Percentiles rank a stretch among this genome's conserved stretches.
Conservation (phyloP, 768 basidiomycete genomes). For the Phanerochaete carnosa region DNA sequence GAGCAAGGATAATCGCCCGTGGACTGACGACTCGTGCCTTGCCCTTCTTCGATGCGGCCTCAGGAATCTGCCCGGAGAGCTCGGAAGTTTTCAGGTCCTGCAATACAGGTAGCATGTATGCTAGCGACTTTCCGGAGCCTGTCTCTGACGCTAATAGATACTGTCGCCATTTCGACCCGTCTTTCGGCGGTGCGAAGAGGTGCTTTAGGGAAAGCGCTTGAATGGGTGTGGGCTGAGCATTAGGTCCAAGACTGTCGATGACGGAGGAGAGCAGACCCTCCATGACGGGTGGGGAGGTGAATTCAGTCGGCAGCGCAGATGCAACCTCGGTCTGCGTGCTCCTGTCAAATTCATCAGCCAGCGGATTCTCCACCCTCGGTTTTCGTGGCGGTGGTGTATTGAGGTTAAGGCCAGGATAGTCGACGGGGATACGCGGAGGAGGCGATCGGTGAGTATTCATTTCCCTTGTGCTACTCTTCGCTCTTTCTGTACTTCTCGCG, state of each 20-base stretch:
- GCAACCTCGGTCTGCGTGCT: constrained; percentile 22
- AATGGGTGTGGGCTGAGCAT: constrained; percentile 69
- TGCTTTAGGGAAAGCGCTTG: constrained; percentile 71
- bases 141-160: constrained; percentile 85
- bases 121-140: constrained; percentile 89
- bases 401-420: neutral
- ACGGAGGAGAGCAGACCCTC: constrained; percentile 60
- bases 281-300: constrained; percentile 68
- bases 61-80: constrained; percentile 12
- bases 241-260: constrained; percentile 51
- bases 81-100: constrained; percentile 75
- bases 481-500: too few species aligned
- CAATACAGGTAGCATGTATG: constrained; percentile 82
- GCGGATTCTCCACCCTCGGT: constrained; percentile 20
- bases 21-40: constrained; percentile 47
- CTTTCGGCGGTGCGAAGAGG: constrained; percentile 30
- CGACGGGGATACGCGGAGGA: neutral
- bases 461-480: too few species aligned
- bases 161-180: constrained; percentile 33
- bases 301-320: constrained; percentile 35
- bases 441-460: neutral
- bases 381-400: neutral
- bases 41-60: constrained; percentile 11
- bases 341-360: constrained; percentile 36
- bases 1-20: constrained; percentile 77